Evolutionary conservation across 2,329 filamentous ascomycete species (phyloP), one percentile per base, ranked within the genome.

Genomic region (Hymenoscyphus repandus): DNA sequence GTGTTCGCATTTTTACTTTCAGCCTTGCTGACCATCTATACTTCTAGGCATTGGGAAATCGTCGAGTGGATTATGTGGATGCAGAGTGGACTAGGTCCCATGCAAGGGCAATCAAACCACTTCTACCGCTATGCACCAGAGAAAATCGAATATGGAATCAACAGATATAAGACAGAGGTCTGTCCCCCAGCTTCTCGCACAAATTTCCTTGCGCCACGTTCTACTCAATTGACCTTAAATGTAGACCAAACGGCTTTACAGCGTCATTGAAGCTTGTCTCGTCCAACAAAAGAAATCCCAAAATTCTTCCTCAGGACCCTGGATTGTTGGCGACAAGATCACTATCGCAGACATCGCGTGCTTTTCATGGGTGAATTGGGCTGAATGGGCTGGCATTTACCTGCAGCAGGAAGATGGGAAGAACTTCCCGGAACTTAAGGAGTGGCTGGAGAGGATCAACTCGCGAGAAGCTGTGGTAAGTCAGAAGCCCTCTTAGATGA

Each of bases 41-140:
- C 80, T 39, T 88, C 95, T 70, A 89, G 95, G 70, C 78, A 83
- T 68, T 89, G 85, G 69, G 87, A 92, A 69, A 78, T 81, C 64
- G 86, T 80, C 64, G 89, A 81, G 71, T 95, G 89, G 87, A 74
- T 80, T 56, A 56, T 70, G 61, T 49, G 53, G 43, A 52, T 54
- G 76, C 83, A 90, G 70, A 90, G 82, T 4, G 87, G 88, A 2
- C 71, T 90, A 0, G 87, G 86, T 0, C 87, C 87, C 1, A 91
- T 90, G 86, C 87, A 58, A 51, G 56, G 56, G 12, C 54, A 58
- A 51, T 77, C 52, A 86, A 90, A 92, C 69, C 88, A 95, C 69
- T 95, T 95, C 70, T 74, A 74, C 47, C 79, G 87, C 51, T 92
- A 93, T 62, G 88, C 88, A 1, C 86, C 88, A 0, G 85, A 90